Conservation (phyloP, 441 rosid species). For the Gossypium trilobum region DNA sequence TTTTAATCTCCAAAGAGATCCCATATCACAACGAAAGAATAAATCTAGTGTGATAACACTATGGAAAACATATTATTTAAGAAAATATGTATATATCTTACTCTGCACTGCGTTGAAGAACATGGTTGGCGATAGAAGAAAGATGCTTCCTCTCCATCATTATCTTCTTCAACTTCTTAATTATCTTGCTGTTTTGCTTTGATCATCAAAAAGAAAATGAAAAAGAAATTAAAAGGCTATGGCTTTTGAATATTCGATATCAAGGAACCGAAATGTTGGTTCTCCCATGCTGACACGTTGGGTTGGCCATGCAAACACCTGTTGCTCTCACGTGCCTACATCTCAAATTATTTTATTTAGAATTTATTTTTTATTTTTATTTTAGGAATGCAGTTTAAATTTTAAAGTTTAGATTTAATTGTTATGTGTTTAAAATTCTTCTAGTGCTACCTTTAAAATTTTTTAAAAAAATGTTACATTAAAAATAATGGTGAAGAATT, state of each 20-base stretch:
- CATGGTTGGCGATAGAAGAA: conserved; percentile 71
- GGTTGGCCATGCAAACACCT: conserved; percentile 35
- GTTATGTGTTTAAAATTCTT: too few species aligned
- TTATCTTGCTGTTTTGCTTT: not conserved
- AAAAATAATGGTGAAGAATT: too few species aligned
- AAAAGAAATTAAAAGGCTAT: not conserved
- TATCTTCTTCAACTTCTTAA: not conserved
- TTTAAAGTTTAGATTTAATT: too few species aligned
- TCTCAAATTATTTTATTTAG: not conserved
- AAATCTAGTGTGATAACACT: not conserved
- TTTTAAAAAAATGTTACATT: too few species aligned
- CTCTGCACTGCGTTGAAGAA: conserved; percentile 56
- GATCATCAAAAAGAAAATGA: not conserved
- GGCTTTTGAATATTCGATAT: not conserved
- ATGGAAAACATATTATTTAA: not conserved
- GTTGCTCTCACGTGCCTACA: not conserved
- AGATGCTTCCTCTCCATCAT: conserved; percentile 52
- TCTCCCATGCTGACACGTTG: conserved; percentile 29
- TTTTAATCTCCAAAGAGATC: not conserved
- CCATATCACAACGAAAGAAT: not conserved
- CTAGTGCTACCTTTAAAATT: too few species aligned
- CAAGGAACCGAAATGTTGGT: not conserved
- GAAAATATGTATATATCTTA: conserved; percentile 20
- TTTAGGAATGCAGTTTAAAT: too few species aligned
- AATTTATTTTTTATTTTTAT: too few species aligned